Conservation (phyloP, 257 asterid genomes). For the Fraxinus americana region DNA sequence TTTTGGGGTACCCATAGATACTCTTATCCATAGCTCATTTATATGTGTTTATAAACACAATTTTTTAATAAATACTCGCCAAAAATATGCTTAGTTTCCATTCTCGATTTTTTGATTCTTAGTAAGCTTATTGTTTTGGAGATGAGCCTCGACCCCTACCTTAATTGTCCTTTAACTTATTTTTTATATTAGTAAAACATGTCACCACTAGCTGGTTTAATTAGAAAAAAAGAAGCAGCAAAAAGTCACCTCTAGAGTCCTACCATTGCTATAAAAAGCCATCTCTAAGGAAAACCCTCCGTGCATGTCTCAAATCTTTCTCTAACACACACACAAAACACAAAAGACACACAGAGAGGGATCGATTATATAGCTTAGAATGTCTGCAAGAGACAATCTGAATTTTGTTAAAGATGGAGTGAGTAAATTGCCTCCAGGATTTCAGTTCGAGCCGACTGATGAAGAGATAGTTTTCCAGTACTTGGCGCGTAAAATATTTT, state of each 20-base stretch:
- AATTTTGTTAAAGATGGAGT: conserved; percentile 60
- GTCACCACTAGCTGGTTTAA: no score
- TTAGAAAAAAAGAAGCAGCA: no score
- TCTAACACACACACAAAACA: not conserved
- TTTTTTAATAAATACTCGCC: no score
- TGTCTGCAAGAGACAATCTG: conserved; percentile 41
- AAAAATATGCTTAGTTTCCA: no score
- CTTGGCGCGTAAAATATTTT: conserved; percentile 61
- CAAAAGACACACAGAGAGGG: not conserved
- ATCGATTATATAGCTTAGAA: not conserved
- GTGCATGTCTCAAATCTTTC: conserved; percentile 4
- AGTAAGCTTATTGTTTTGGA: no score
- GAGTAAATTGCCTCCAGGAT: conserved; percentile 72
- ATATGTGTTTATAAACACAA: no score
- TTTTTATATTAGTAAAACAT: no score
- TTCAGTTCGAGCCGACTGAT: conserved; percentile 80
- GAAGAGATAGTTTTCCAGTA: conserved; percentile 80
- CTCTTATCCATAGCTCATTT: no score
- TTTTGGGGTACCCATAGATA: no score
- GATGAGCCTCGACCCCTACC: no score
- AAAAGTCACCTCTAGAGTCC: not conserved
- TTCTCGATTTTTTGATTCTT: no score
- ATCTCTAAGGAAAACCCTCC: not conserved
- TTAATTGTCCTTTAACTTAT: no score
- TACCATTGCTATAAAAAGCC: not conserved